A percentile compares a stretch with the other conserved stretches of the same genome.
Conservation (phyloP, 768 basidiomycete species). For the Pulveroboletus sp. region DNA sequence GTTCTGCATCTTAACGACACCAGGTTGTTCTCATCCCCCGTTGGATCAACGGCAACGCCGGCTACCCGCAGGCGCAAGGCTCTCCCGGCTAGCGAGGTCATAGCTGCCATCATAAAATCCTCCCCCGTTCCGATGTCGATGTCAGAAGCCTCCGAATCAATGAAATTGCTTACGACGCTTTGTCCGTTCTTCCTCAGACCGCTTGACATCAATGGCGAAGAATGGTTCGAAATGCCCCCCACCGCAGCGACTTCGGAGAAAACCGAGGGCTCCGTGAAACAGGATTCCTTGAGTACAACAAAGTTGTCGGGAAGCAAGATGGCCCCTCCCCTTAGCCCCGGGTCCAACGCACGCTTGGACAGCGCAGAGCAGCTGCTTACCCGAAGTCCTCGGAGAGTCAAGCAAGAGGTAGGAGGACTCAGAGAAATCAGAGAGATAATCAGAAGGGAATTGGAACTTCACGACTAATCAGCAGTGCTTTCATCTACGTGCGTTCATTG, state of each 20-base stretch:
- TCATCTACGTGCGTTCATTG: slow-evolving; percentile 21
- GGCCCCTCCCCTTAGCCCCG: slow-evolving; percentile 35
- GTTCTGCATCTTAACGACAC: neutral
- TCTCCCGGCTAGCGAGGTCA: slow-evolving; percentile 62
- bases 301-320: slow-evolving; percentile 28
- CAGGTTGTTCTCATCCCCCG: slow-evolving; percentile 68
- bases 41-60: slow-evolving; percentile 47
- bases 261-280: slow-evolving; percentile 5
- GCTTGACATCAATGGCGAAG: slow-evolving; percentile 54
- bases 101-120: slow-evolving; percentile 68
- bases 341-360: slow-evolving; percentile 46
- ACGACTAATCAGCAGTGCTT: slow-evolving; percentile 41
- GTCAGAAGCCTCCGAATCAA: slow-evolving; percentile 73
- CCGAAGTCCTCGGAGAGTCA: slow-evolving; percentile 70
- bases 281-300: slow-evolving; percentile 32
- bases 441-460: slow-evolving; percentile 67
- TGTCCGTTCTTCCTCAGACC: slow-evolving; percentile 79
- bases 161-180: slow-evolving; percentile 57
- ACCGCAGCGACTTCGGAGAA: slow-evolving; percentile 16
- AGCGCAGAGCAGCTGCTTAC: slow-evolving; percentile 58
- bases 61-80: slow-evolving; percentile 65
- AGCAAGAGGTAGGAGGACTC: slow-evolving; percentile 65
- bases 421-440: slow-evolving; percentile 80
- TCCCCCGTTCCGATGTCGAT: slow-evolving; percentile 75
- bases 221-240: slow-evolving; percentile 49